Conservation (phyloP, 2,329 filamentous ascomycete genomes). For the Fusarium sp. region DNA sequence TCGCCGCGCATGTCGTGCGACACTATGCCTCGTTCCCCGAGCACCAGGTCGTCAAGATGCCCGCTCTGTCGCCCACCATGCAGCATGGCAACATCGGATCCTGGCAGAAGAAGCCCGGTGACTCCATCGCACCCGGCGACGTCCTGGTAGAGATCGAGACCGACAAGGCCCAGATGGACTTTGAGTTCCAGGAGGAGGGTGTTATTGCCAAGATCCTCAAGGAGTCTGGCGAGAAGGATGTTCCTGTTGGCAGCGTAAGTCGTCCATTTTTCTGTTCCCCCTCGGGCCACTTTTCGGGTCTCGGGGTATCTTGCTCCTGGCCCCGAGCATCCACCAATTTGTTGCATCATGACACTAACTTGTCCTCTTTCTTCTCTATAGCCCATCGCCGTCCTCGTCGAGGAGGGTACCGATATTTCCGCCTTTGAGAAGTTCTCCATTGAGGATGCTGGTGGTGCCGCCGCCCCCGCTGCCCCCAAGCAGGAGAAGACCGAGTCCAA, state of each 20-base stretch:
- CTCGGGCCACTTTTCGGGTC: conserved; percentile 22
- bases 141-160: conserved; percentile 99
- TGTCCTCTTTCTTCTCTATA: conserved; percentile 53
- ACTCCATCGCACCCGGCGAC: conserved; percentile 88
- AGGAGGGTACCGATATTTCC: conserved; percentile 87
- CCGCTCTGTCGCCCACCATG: conserved; percentile 98
- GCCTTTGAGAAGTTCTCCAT: conserved; percentile 91
- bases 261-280: conserved; percentile 24
- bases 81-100: conserved; percentile 93
- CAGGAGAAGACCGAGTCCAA: conserved; percentile 73
- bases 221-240: conserved; percentile 92
- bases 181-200: conserved; percentile 99
- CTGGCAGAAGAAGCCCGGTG: conserved; percentile 98
- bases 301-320: conserved; percentile 32
- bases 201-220: conserved; percentile 94
- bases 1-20: conserved; percentile 68
- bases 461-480: conserved; percentile 71
- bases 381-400: conserved; percentile 96
- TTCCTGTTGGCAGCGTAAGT: conserved; percentile 93
- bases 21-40: conserved; percentile 88
- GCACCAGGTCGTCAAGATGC: conserved; percentile 97
- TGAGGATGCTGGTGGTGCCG: conserved; percentile 89
- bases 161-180: conserved; percentile 99
- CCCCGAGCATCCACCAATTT: neutral
- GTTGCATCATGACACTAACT: conserved; percentile 20